Evolutionary conservation across 2,329 filamentous ascomycete genomes (phyloP), one percentile per base, ranked within the genome.

Genomic region (Curvularia sp.): DNA sequence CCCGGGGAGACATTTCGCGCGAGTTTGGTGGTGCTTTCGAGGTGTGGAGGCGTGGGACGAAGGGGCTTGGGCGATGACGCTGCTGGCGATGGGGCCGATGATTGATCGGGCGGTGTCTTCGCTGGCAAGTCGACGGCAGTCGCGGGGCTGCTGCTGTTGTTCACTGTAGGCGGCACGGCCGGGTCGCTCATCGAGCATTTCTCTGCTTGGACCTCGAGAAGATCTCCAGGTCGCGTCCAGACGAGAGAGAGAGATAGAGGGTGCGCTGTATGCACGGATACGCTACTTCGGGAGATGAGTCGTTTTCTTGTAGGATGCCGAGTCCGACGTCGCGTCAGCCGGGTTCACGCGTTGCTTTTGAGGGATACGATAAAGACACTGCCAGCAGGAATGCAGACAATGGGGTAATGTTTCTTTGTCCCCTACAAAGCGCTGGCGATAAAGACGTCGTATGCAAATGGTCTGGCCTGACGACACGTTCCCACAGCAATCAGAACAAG

Each of bases 1-100:
- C 77, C 79, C 23, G 80, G 79, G 25, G 79, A 77, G 8, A 76
- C 73, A 73, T 74, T 80, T 63, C 72, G 70, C 60, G 72, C 74
- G 63, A 76, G 68, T 64, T 74, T 74, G 59, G 67, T 70, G 60
- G 63, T 62, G 64, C 61, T 65, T 41, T 73, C 70, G 53, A 70
- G 57, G 53, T 57, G 61, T 32, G 57, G 58, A 42, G 64, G 56
- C 53, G 56, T 59, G 59, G 43, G 49, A 23, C 57, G 57, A 45
- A 59, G 55, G 28, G 67, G 48, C 18, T 58, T 52, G 32, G 59
- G 62, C 23, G 64, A 54, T 27, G 64, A 49, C 32, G 66, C 53
- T 42, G 61, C 43, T 48, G 57, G 19, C 21, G 60, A 54, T 21
- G 63, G 49, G 43, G 58, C 34, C 23, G 50, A 18, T 21, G 55